Evolutionary conservation across 139 green algal genomes (phyloP).

Genomic region (Chlorella ohadii): DNA sequence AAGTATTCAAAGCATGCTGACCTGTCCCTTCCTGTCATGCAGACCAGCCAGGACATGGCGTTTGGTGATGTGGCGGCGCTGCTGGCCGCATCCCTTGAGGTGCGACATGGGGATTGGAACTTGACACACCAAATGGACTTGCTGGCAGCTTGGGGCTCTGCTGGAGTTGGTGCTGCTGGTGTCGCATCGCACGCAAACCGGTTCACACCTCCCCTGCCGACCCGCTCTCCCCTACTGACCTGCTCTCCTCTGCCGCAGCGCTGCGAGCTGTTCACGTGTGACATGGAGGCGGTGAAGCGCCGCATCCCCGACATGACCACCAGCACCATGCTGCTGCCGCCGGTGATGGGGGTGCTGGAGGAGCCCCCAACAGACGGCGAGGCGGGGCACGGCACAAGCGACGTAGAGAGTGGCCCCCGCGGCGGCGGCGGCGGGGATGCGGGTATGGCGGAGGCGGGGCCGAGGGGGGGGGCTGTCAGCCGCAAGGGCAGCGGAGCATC

Average conservation of each 20-base stretch:
- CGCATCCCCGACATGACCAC: too few species aligned
- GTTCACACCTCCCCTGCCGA: not conserved
- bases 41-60: constrained; percentile 63
- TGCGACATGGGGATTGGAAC: not conserved
- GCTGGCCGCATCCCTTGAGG: constrained; percentile 38
- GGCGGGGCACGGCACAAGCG: not conserved
- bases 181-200: not conserved
- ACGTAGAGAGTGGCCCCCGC: not conserved
- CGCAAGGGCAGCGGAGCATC: not conserved
- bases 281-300: not conserved
- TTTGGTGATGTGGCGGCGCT: constrained; percentile 44
- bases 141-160: not conserved
- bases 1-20: too few species aligned
- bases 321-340: constrained; percentile 17
- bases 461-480: too few species aligned
- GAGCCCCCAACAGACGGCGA: not conserved
- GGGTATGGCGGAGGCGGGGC: not conserved
- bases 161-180: not conserved
- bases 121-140: too few species aligned
- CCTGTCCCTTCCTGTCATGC: not conserved
- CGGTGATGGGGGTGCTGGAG: constrained; percentile 18
- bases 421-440: not conserved
- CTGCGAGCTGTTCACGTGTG: constrained; percentile 44
- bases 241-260: constrained; percentile 1
- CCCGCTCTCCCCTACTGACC: not conserved